Base-by-base conservation (phyloP, 1,139 yeast genomes). In the Debaryomyces subglobosus region DNA sequence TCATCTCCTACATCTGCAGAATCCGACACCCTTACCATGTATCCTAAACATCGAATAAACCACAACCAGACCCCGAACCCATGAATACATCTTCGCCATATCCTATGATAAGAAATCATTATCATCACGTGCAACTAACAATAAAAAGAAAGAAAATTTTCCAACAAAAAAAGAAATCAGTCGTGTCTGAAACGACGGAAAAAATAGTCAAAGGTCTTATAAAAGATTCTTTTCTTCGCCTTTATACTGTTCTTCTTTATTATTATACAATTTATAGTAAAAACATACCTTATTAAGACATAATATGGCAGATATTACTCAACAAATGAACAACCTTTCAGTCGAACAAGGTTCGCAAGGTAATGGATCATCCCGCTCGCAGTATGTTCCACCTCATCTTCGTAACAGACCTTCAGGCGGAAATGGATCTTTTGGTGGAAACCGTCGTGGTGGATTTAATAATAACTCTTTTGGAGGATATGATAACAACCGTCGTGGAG, bases 371-470 rank as follows among this genome's bases (percentile, higher is more conserved):
- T 46, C 42, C 13, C 47, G 54, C 43, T 53, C 51, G 39, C 72
- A 69, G 49, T 86, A 86, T 68, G 87, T 85, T 34, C 92, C 92
- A 52, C 92, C 92, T 54, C 90, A 84, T 68, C 75, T 82, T 59
- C 78, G 86, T 54, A 65, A 68, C 56, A 65, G 71, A 56, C 63
- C 65, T 39, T 57, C 55, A 30, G 57, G 58, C 29, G 57, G 50
- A 36, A 51, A 49, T 36, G 50, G 51, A 42, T 39, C 46, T 15
- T 51, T 48, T 39, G 56, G 55, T 35, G 59, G 58, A n/a, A 49
- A 52, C 47, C 53, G 55, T 41, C 49, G 57, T 47, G 51, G 53
- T 30, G 58, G 61, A 24, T 56, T 49, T 45, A 29, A 21, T 44
- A 48, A 46, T 45, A 44, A 45, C 35, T 38, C 30, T 20, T 27